A percentile compares a stretch with the other conserved stretches of the same genome.
Conservation (phyloP, 129 eudicot genomes). For the Lactuca saligna region DNA sequence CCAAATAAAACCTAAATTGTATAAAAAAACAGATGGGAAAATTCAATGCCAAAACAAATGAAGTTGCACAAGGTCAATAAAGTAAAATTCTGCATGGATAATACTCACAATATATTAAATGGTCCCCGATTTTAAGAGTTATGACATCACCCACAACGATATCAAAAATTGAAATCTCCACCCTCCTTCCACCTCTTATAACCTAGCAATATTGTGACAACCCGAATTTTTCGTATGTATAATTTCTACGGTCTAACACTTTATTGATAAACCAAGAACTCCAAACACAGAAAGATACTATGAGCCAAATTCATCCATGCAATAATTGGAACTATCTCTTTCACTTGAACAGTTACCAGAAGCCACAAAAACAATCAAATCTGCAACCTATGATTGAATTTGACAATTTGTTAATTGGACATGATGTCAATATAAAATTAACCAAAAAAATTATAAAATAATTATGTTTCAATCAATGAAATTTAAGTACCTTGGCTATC, state of each 20-base stretch:
- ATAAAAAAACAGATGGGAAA: background rate
- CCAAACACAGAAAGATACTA: constrained; percentile 88
- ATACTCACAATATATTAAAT: constrained; percentile 81
- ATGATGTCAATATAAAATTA: constrained; percentile 1
- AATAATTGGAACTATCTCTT: constrained; percentile 42
- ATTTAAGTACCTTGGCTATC: constrained; percentile 83
- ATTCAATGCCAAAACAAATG: background rate
- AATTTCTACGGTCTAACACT: no score
- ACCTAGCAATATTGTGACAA: no score
- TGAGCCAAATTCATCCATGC: constrained; percentile 86
- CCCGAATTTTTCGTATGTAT: no score
- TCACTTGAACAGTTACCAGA: constrained; percentile 61
- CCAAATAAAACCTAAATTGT: constrained; percentile 74
- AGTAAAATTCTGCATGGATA: background rate
- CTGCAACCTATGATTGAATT: constrained; percentile 66
- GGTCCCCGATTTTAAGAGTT: no score
- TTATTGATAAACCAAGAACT: constrained; percentile 86
- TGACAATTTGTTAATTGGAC: background rate
- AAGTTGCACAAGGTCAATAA: constrained; percentile 4
- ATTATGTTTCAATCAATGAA: background rate
- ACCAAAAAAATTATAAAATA: constrained; percentile 18
- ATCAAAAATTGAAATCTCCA: no score
- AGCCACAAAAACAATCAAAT: constrained; percentile 90
- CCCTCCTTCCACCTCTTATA: no score
- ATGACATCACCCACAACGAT: no score